phyloP scores from a whole-genome alignment of 2,329 filamentous ascomycete species.

The Sporothrix euskadiensis region DNA sequence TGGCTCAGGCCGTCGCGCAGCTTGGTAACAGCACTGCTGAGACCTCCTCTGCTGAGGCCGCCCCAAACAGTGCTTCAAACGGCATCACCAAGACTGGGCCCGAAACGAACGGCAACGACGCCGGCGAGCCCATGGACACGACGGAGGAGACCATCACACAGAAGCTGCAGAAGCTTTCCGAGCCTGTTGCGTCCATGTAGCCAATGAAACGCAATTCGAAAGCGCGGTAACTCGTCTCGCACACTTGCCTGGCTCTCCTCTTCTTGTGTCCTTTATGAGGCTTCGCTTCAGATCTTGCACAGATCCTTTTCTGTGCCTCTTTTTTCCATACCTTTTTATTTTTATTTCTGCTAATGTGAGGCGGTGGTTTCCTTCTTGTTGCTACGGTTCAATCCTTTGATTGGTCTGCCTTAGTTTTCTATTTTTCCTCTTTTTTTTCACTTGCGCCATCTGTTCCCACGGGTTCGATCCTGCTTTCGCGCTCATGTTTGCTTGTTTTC shows the following conservation, averaged over 20 bases:
- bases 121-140: slow-evolving; percentile 29
- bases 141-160: slow-evolving; percentile 9
- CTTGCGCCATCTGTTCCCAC: background rate
- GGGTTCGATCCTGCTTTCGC: background rate
- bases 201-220: background rate
- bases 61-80: background rate
- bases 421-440: background rate
- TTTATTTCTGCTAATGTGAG: background rate
- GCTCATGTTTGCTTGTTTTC: background rate
- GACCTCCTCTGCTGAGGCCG: background rate
- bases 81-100: background rate
- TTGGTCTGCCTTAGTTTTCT: no score
- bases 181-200: slow-evolving; percentile 10
- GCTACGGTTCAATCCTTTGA: background rate
- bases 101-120: background rate
- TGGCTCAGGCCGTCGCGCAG: slow-evolving; percentile 50
- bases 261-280: background rate
- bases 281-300: background rate
- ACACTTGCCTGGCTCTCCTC: background rate
- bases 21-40: slow-evolving; percentile 29
- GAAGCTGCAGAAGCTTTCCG: slow-evolving; percentile 18
- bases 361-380: background rate
- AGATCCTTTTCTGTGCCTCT: background rate
- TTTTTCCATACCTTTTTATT: slow-evolving; percentile 12
- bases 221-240: background rate